Base-by-base conservation (phyloP, 2,329 filamentous ascomycete species). In the Zymoseptoria tritici region DNA sequence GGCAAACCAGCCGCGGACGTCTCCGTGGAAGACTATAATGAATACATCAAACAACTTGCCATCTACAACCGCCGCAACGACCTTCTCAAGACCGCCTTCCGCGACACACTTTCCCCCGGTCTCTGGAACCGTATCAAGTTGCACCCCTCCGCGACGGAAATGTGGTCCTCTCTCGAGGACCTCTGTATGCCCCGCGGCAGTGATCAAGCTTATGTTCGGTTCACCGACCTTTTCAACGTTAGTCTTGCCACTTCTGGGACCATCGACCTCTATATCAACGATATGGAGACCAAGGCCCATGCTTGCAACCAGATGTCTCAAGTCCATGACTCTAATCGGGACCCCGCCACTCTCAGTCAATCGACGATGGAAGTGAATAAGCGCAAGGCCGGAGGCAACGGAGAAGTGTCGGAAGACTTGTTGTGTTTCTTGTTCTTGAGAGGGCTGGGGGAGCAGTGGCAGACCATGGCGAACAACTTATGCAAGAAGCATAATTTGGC, bases 21-120 rank as follows among this genome's bases (percentile, higher is more conserved):
- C 24, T 59, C 64, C 20, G 65, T 71, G 20, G 68, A 71, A 55
- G 63, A 66, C 8, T 69, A 69, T 67, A 72, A 72, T 56, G 70
- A 72, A 51, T 70, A 72, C 60, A 64, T 72, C 64, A 70, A 70
- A 54, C 69, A 70, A 54, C 57, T 69, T 26, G 70, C 70, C 57
- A 72, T 72, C 56, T 72, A 63, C 63, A 63, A 66, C 26, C 64
- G 70, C 4, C 67, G 71, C 22, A 71, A 72, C 51, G 57, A 64
- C 22, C 64, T 67, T 49, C 63, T 72, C 19, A 63, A 70, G 21
- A 60, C 63, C 2, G 65, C 62, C 9, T 46, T 72, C 11, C 65
- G 64, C 52, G 62, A 65, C 29, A 66, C 60, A 7, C 59, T 71
- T 7, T 59, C 64, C 3, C 66, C 66, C 3, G 56, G 59, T n/a